A percentile compares a stretch with the other conserved stretches of the same genome.
Evolutionary conservation across 345 rosid genomes (phyloP).

Genomic region (Atalantia buxifolia): DNA sequence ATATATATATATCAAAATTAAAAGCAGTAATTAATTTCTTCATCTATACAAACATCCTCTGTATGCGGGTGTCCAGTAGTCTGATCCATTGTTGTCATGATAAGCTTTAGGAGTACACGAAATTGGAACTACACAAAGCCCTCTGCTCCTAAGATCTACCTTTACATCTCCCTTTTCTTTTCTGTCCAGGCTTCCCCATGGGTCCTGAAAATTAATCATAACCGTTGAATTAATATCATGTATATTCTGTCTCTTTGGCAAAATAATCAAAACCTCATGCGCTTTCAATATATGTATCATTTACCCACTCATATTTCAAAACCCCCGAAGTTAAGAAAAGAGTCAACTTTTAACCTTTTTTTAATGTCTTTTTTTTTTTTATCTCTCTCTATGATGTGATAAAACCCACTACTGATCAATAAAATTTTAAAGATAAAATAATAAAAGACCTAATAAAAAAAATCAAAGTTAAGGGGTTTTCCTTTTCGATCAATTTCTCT

Average conservation of each 20-base stretch:
- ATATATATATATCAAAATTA: neutral
- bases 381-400: too few relatives aligned
- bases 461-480: too few relatives aligned
- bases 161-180: conserved; percentile 50
- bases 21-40: neutral
- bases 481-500: too few relatives aligned
- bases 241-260: too few relatives aligned
- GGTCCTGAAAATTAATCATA: conserved; percentile 41
- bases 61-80: conserved; percentile 80
- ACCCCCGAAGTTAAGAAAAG: neutral
- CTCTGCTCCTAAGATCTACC: conserved; percentile 65
- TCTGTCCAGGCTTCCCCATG: conserved; percentile 66
- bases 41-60: conserved; percentile 71
- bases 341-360: too few relatives aligned
- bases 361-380: too few relatives aligned
- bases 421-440: too few relatives aligned
- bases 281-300: neutral
- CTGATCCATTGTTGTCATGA: conserved; percentile 67
- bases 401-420: too few relatives aligned
- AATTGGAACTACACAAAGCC: conserved; percentile 79
- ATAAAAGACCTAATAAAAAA: too few relatives aligned
- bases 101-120: conserved; percentile 59
- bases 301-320: too few relatives aligned
- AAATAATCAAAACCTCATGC: too few relatives aligned
- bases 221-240: neutral